These are phyloP conservation scores for Proliferodiscus dingleyae DNA, from an alignment of 2,329 filamentous ascomycete genomes.

Conservation along the genomic window DNA sequence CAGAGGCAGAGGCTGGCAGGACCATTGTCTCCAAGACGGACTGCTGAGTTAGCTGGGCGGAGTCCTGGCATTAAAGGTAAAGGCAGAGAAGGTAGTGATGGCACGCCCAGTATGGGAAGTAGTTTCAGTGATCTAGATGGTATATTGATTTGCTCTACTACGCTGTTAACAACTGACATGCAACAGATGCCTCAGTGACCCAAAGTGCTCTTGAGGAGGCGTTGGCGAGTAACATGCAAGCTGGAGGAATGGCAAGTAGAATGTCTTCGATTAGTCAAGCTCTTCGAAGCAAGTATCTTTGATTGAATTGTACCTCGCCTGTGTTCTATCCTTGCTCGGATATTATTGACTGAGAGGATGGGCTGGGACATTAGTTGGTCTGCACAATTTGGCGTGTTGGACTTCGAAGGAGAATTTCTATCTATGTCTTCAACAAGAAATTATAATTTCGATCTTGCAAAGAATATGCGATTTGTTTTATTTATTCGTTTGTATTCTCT, in stretches of 20 bases:
- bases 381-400: too few species aligned
- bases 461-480: too few species aligned
- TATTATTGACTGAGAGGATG: not conserved
- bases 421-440: too few species aligned
- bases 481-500: too few species aligned
- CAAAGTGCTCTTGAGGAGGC: slow-evolving; percentile 78
- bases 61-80: slow-evolving; percentile 48
- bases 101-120: slow-evolving; percentile 75
- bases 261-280: slow-evolving; percentile 67
- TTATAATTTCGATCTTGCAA: too few species aligned
- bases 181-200: slow-evolving; percentile 69
- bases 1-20: slow-evolving; percentile 28
- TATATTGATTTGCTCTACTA: slow-evolving; percentile 29
- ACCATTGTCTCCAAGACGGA: slow-evolving; percentile 54
- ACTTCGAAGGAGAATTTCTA: too few species aligned
- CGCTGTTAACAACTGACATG: slow-evolving; percentile 10
- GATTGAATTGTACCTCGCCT: slow-evolving; percentile 3
- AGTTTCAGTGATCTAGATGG: slow-evolving; percentile 84
- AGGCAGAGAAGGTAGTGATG: slow-evolving; percentile 61
- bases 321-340: not conserved
- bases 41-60: slow-evolving; percentile 51
- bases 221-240: slow-evolving; percentile 65
- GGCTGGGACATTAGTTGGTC: not conserved
- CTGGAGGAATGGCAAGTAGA: slow-evolving; percentile 52
- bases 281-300: slow-evolving; percentile 55